A percentile compares a stretch with the other conserved stretches of the same genome.
phyloP scores from a whole-genome alignment of 164 flowering plant genomes.

The Litsea cubeba region DNA sequence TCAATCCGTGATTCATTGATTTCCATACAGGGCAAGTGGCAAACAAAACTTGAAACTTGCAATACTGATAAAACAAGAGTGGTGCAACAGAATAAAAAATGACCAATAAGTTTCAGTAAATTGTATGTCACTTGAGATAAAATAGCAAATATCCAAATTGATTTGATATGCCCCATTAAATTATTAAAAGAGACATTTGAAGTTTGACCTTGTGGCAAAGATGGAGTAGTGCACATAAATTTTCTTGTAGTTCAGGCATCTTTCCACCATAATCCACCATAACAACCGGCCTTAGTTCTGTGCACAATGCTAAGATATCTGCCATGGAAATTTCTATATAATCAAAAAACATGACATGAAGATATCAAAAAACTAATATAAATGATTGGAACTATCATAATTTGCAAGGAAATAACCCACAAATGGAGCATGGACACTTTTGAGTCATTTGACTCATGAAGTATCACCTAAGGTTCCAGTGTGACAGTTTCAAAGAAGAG shows the following conservation, averaged over 20 bases:
- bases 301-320: constrained; percentile 80
- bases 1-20: not conserved
- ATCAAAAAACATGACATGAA: not conserved
- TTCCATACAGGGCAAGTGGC: not conserved
- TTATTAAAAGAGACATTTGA: not conserved
- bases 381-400: not conserved
- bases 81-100: not conserved
- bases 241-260: constrained; percentile 78
- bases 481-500: not conserved
- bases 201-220: constrained; percentile 49
- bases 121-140: not conserved
- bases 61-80: not conserved
- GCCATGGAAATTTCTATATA: constrained; percentile 17
- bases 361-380: not conserved
- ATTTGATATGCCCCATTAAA: constrained; percentile 1
- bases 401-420: not conserved
- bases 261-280: constrained; percentile 99
- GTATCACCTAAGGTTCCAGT: not conserved
- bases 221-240: constrained; percentile 45
- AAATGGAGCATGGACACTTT: not conserved
- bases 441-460: not conserved
- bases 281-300: constrained; percentile 78
- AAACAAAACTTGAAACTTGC: not conserved
- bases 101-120: not conserved
- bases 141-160: not conserved